phyloP scores from a whole-genome alignment of 192 early-diverging fungal genomes.

The Backusella psychrophila region DNA sequence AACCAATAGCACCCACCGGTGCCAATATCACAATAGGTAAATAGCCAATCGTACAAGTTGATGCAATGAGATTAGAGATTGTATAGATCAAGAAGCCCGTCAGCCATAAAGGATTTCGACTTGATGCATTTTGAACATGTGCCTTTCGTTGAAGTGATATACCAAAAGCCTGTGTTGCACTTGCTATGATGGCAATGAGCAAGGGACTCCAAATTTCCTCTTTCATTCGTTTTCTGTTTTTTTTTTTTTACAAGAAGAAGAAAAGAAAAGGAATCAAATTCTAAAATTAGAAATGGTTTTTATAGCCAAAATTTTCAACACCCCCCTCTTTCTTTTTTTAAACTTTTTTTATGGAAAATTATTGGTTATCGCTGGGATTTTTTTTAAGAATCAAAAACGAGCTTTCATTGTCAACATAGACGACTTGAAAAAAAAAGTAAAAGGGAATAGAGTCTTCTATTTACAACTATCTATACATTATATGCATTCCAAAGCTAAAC shows the following conservation, averaged over 20 bases:
- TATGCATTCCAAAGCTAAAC: not conserved
- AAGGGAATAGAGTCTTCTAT: too few relatives aligned
- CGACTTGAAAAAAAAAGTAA: too few relatives aligned
- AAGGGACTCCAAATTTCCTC: slow-evolving; percentile 51
- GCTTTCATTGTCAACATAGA: not conserved
- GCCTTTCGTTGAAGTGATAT: slow-evolving; percentile 72
- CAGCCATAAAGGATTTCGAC: slow-evolving; percentile 56
- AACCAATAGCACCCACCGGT: slow-evolving; percentile 68
- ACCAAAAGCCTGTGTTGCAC: slow-evolving; percentile 70
- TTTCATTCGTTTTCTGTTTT: not conserved
- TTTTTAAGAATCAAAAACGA: too few relatives aligned
- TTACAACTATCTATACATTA: too few relatives aligned
- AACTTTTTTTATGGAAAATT: not conserved
- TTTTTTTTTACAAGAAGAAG: not conserved
- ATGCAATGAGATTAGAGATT: slow-evolving; percentile 65
- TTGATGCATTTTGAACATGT: slow-evolving; percentile 38
- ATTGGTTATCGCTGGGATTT: not conserved
- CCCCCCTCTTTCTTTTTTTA: not conserved
- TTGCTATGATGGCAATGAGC: slow-evolving; percentile 53
- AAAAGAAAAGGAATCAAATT: not conserved
- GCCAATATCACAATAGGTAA: slow-evolving; percentile 77
- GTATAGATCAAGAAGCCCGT: slow-evolving; percentile 68
- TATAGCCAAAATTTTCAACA: not conserved
- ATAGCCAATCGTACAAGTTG: slow-evolving; percentile 70
- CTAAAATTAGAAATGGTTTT: not conserved